Evolutionary conservation across 2,329 filamentous ascomycete genomes (phyloP), one percentile per base, ranked within the genome.

Genomic region (Fusarium transvaalense): DNA sequence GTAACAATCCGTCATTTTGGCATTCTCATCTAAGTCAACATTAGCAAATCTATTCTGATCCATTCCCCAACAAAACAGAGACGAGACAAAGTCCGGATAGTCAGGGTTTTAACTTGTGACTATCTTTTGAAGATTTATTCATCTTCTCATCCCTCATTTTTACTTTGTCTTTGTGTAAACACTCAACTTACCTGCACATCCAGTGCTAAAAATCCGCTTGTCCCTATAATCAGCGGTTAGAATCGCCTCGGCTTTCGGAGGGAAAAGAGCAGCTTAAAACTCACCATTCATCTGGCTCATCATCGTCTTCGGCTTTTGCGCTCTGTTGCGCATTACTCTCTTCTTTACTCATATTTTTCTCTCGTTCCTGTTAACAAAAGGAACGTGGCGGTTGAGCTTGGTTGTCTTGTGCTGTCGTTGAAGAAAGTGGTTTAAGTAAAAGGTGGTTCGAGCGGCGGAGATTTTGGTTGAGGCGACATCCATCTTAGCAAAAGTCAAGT

Each of bases 271-370:
- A 9, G 23, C 41, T 41, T 51, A 25, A 45, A 39, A 74, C 87
- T 80, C 83, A 98, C 96, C 95, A 98, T 63, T 97, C 95, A 85
- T 98, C 96, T 6, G 92, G 92, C 80, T 97, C 95, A 80, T 97
- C 94, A 43, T 87, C 84, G 29, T 83, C 76, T 34, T 71, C 64
- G 76, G 51, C 76, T 31, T 78, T 76, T 66, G 76, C 83, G 38
- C 79, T 75, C 51, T 77, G 75, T 46, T 74, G 63, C 42, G 78
- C 73, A 39, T 81, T 72, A 53, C 71, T 85, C 64, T 86, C 84
- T 61, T 86, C 82, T 66, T 88, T 88, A 14, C 89, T 86, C 88
- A 75, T 74, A 25, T 51, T 58, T 34, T 48, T 46, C 5, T 42
- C 9, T 7, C 32, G 32, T 10, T 45, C 32, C 34, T 9, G 39